phyloP scores from a whole-genome alignment of 345 rosid genomes.

The Lepidium aucheri region DNA sequence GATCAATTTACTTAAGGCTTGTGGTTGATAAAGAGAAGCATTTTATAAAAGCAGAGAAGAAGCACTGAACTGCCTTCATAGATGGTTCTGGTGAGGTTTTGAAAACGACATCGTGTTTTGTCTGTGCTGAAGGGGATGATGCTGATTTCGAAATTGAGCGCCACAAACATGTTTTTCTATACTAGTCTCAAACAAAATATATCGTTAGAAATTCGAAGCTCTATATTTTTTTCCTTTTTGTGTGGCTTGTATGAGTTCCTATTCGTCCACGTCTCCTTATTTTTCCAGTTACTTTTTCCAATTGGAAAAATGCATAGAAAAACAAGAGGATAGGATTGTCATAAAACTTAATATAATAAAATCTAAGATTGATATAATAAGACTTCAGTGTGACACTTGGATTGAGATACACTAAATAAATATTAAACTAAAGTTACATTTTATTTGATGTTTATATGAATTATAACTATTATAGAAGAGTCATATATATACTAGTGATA shows the following conservation, averaged over 20 bases:
- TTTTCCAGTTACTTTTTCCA: no score
- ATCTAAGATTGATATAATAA: no score
- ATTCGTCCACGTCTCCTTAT: conserved; percentile 21
- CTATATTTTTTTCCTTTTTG: neutral
- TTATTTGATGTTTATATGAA: no score
- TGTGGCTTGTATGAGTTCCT: conserved; percentile 15
- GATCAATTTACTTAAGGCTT: neutral
- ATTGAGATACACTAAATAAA: no score
- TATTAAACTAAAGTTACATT: no score
- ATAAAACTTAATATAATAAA: no score
- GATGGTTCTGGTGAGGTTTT: conserved; percentile 12
- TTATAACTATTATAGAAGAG: no score
- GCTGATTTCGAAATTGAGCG: conserved; percentile 24
- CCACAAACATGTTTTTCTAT: neutral
- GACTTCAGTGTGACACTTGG: no score
- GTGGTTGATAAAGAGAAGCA: neutral
- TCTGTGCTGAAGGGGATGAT: neutral
- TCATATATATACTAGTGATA: no score
- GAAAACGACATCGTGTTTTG: conserved; percentile 24
- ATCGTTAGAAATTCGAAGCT: conserved; percentile 6
- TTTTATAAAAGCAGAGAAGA: neutral
- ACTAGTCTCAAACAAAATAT: neutral
- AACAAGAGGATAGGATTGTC: neutral
- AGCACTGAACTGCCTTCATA: neutral
- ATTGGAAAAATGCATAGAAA: neutral